Evolutionary conservation across 257 asterid genomes (phyloP).

Genomic region (Plectranthus barbatus): DNA sequence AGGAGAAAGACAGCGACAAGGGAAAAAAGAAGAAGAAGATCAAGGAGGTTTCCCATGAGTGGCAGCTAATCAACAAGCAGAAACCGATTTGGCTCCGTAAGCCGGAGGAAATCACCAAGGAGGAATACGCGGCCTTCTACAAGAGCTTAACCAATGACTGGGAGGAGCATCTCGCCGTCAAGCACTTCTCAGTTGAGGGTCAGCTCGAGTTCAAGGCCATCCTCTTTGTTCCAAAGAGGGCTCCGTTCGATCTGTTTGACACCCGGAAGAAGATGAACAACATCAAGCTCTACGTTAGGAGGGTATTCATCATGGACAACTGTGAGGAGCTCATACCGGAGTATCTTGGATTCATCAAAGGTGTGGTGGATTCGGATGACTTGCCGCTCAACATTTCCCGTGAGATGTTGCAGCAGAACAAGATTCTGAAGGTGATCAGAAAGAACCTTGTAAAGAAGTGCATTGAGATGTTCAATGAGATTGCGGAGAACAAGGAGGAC

Average conservation of each 20-base stretch:
- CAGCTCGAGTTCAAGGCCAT: slow-evolving; percentile 80
- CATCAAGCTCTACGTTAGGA: slow-evolving; percentile 65
- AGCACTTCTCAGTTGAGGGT: slow-evolving; percentile 81
- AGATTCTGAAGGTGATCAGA: slow-evolving; percentile 64
- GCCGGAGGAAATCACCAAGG: slow-evolving; percentile 76
- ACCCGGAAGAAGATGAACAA: slow-evolving; percentile 66
- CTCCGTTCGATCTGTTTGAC: slow-evolving; percentile 77
- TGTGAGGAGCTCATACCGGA: slow-evolving; percentile 73
- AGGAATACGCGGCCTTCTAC: slow-evolving; percentile 72
- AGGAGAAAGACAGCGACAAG: slow-evolving; percentile 56
- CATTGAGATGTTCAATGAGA: slow-evolving; percentile 74
- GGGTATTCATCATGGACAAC: slow-evolving; percentile 77
- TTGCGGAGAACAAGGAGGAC: slow-evolving; percentile 79
- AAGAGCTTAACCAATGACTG: slow-evolving; percentile 80
- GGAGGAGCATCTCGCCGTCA: slow-evolving; percentile 84
- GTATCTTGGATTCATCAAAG: slow-evolving; percentile 70
- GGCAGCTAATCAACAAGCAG: slow-evolving; percentile 69
- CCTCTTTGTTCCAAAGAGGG: slow-evolving; percentile 71
- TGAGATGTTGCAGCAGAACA: slow-evolving; percentile 73
- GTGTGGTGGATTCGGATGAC: slow-evolving; percentile 76
- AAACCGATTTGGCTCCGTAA: slow-evolving; percentile 83
- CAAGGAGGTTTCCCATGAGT: slow-evolving; percentile 71
- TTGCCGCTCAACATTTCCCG: slow-evolving; percentile 77
- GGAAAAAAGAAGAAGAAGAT: slow-evolving; percentile 78
- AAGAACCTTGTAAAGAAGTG: slow-evolving; percentile 80